A percentile compares a stretch with the other conserved stretches of the same genome.
These are phyloP conservation scores for Rhizopus delemar DNA, from an alignment of 371 early-diverging fungal species.

Conservation along the genomic window DNA sequence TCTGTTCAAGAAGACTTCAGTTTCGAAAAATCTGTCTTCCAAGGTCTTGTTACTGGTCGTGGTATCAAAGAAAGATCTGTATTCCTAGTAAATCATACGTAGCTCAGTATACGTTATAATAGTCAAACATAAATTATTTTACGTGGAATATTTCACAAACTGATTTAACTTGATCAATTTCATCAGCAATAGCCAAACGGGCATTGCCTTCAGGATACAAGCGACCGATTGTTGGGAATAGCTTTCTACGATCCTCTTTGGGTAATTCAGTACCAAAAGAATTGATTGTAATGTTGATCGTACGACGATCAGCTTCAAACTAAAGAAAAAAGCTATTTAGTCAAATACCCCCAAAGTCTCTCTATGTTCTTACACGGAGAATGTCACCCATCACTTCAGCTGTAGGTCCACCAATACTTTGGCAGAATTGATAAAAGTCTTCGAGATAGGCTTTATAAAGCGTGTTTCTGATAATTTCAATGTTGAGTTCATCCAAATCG, in stretches of 20 bases:
- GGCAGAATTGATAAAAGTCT: constrained; percentile 93
- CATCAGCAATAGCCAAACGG: constrained; percentile 88
- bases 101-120: not conserved
- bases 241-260: constrained; percentile 92
- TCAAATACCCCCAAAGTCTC: not conserved
- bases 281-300: constrained; percentile 97
- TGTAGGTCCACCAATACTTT: constrained; percentile 81
- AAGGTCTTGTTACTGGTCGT: constrained; percentile 62
- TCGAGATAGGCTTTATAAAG: constrained; percentile 97
- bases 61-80: constrained; percentile 70
- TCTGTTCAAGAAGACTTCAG: constrained; percentile 92
- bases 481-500: constrained; percentile 97
- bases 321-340: constrained; percentile 23
- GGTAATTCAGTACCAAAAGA: constrained; percentile 95
- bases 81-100: constrained; percentile 57
- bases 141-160: constrained; percentile 83
- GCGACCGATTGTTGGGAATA: constrained; percentile 90
- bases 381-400: constrained; percentile 95
- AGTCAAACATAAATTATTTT: constrained; percentile 22
- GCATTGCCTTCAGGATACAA: constrained; percentile 90
- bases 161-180: constrained; percentile 89
- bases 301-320: constrained; percentile 98
- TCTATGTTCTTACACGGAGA: constrained; percentile 62
- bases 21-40: constrained; percentile 95
- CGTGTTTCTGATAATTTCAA: constrained; percentile 98